A percentile compares a stretch with the other conserved stretches of the same genome.
phyloP scores from a whole-genome alignment of 176 grass and related monocot genomes.

The Oryza glumipatula region DNA sequence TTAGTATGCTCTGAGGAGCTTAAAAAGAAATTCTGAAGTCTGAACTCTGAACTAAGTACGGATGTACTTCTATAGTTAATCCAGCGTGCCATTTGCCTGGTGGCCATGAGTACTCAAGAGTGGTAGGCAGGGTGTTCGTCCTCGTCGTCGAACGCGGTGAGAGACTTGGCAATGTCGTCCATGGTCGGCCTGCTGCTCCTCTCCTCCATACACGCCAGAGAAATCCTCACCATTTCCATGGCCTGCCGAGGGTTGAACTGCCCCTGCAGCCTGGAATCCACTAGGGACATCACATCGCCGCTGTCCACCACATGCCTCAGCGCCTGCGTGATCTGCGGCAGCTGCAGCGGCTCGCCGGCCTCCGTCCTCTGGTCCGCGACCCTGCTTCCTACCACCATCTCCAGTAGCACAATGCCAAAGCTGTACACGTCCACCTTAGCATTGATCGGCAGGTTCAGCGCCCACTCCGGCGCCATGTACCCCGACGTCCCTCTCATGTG shows the following conservation, averaged over 20 bases:
- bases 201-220: conserved; percentile 38
- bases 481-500: conserved; percentile 62
- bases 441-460: conserved; percentile 38
- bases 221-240: conserved; percentile 38
- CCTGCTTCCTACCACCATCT: conserved; percentile 50
- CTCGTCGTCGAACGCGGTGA: conserved; percentile 22
- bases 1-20: too few species aligned
- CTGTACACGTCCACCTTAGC: conserved; percentile 58
- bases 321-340: conserved; percentile 17
- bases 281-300: conserved; percentile 26
- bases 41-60: too few species aligned
- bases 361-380: not conserved
- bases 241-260: conserved; percentile 39
- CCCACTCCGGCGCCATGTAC: conserved; percentile 75
- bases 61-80: too few species aligned
- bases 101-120: not conserved
- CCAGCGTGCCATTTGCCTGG: too few species aligned
- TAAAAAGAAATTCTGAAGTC: too few species aligned
- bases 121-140: conserved; percentile 34
- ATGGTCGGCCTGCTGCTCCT: conserved; percentile 41
- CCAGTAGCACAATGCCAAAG: conserved; percentile 50
- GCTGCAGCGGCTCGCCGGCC: not conserved
- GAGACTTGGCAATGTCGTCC: conserved; percentile 27
- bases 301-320: conserved; percentile 28
- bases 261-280: conserved; percentile 38